Evolutionary conservation across 1,284 basidiomycete species (phyloP), one percentile per base, ranked within the genome.

Genomic region (Papiliotrema laurentii): DNA sequence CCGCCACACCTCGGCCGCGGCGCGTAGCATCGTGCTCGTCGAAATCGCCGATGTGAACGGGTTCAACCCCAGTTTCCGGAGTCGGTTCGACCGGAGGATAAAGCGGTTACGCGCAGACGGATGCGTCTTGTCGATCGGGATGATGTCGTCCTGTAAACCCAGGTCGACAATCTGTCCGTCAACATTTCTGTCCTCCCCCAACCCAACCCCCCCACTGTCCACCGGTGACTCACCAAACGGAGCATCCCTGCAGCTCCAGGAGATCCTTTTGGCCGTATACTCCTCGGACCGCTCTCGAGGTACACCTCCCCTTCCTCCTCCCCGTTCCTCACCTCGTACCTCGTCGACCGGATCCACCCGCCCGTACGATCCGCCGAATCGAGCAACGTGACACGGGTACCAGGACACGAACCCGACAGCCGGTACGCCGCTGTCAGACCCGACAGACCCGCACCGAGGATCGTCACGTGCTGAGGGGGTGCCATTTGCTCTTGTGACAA

Each of bases 271-370:
- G 89, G 87, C 28, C 89, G 76, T 21, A 94, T 75, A 16, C 87
- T 90, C 34, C 91, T 76, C 28, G 91, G 90, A 0, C 91, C 91
- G 26, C 80, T 79, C 75, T 96, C 91, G 16, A 93, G 75, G 4
- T 87, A 61, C 11, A 87, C 77, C 39, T 71, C 64, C 2, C 75
- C 77, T 19, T 74, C 59, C n/a, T n/a, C 77, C 39, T 71, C 64
- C 2, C 2, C 60, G 33, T 18, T 39, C 24, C 45, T 54, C 43
- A 77, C 71, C 2, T 68, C 61, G 31, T 82, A 63, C 74, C 1
- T 80, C 78, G 52, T 85, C 77, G 55, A 84, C 83, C 50, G 75
- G 75, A 91, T 81, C 90, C 90, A 97, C 27, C 93, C 93, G 10
- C 93, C 93, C 2, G 86, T 72, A 2, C 82, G 75, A 0, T 75